Base-by-base conservation (phyloP, 805 yeast genomes). In the Metschnikowia baotianmanensis region DNA sequence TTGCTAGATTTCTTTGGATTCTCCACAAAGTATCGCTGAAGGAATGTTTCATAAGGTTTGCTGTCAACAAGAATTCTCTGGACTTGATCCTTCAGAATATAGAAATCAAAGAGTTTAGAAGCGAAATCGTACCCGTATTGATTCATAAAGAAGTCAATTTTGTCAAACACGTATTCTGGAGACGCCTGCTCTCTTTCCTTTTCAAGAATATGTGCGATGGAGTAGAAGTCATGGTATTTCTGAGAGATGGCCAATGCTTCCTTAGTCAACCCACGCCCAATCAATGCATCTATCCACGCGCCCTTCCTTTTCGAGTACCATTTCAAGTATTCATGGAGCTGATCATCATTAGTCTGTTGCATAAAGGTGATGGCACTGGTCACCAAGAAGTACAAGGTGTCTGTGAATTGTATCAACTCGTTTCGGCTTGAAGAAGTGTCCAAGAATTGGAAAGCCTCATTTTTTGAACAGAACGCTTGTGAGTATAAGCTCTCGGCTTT, bases 71-170 rank as follows among this genome's bases (percentile, higher is more conserved):
- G 67, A 21, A 88, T 56, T 2, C 73, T 60, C 43, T 75, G 72
- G 22, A 77, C 62, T 46, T 80, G 75, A 24, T 77, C 77, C 6
- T 72, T 57, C 30, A 69, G 62, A 16, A 83, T 67, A 50, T 80
- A 83, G 57, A 76, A 76, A 16, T 69, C 67, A 58, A 80, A 89
- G 21, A 87, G 66, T 1, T 75, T 72, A 4, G 69, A 55, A 0
- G 95, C 95, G 69, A 89, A 89, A 3, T 61, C 69, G 52, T 82
- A 83, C 1, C 83, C 86, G 59, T 76, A 86, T 36, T 69, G 70
- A 12, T 73, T 72, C 55, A 86, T 79, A 56, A 76, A 84, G 24
- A 64, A 61, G 16, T 65, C 69, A 48, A 80, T 78, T 35, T 52
- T 58, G 19, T 48, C 49, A 47, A 38, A 34, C 53, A 42, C 21